phyloP scores from a whole-genome alignment of 1,284 basidiomycete genomes.

The Cutaneotrichosporon cutaneum region DNA sequence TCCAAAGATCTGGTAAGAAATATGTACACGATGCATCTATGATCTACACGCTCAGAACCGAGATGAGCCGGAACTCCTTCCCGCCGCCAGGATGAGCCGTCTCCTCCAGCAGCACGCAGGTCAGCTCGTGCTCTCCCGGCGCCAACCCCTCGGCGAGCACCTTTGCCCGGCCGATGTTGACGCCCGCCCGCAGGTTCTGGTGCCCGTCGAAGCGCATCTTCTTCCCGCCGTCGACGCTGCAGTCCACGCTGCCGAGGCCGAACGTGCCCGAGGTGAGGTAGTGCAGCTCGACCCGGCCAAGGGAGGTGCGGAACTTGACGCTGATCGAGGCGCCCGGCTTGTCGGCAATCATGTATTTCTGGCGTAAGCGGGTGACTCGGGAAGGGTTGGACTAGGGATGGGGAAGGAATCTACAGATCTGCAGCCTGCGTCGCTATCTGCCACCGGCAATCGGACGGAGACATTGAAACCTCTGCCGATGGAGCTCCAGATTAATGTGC shows the following conservation, averaged over 20 bases:
- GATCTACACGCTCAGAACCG: slow-evolving; percentile 12
- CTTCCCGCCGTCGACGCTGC: slow-evolving; percentile 45
- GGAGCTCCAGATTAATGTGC: no score
- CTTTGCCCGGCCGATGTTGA: slow-evolving; percentile 19
- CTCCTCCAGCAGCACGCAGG: slow-evolving; percentile 15
- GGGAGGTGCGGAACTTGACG: slow-evolving; percentile 34
- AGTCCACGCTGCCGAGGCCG: slow-evolving; percentile 37
- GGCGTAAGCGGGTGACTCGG: slow-evolving; percentile 14
- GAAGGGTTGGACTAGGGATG: no score
- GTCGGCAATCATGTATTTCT: slow-evolving; percentile 44
- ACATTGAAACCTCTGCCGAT: no score
- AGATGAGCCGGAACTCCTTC: slow-evolving; percentile 19
- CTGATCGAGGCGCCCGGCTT: slow-evolving; percentile 40
- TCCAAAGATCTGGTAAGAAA: no score
- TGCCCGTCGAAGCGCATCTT: slow-evolving; percentile 34
- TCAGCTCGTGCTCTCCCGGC: slow-evolving; percentile 6
- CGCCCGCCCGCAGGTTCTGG: slow-evolving; percentile 24
- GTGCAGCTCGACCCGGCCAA: slow-evolving; percentile 39
- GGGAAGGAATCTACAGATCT: no score
- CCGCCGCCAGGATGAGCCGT: slow-evolving; percentile 13
- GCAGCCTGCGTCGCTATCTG: no score
- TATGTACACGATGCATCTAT: not conserved
- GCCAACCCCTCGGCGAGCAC: not conserved
- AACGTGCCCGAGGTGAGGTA: slow-evolving; percentile 39
- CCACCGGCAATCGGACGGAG: no score